Conservation (phyloP, 495 filamentous ascomycete genomes). For the Chlorociboria aeruginascens region DNA sequence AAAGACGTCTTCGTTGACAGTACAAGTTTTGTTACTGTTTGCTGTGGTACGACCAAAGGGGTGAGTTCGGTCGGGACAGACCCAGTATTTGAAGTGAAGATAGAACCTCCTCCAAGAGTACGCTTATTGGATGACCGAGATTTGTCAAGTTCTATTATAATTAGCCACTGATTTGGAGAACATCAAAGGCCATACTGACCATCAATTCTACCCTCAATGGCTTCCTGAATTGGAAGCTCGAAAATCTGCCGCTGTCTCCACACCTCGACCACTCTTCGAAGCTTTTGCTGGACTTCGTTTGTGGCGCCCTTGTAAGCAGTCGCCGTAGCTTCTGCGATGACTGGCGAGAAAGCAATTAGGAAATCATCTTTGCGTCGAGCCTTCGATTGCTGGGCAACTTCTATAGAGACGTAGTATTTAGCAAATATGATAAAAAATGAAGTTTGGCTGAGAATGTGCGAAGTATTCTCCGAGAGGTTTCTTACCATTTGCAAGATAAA, state of each 20-base stretch:
- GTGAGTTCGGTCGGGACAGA: conserved; percentile 63
- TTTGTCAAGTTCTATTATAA: conserved; percentile 61
- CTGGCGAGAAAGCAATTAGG: conserved; percentile 74
- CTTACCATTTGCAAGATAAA: conserved; percentile 92
- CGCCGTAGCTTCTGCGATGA: conserved; percentile 77
- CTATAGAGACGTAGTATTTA: conserved; percentile 33
- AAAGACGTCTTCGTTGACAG: conserved; percentile 47
- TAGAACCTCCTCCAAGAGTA: conserved; percentile 43
- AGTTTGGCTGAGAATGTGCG: neutral
- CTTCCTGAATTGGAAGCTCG: conserved; percentile 59
- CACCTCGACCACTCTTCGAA: conserved; percentile 82
- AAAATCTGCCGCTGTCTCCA: conserved; percentile 89
- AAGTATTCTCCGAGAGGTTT: neutral
- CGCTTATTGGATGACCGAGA: conserved; percentile 52
- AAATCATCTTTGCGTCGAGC: conserved; percentile 87
- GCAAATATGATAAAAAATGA: conserved; percentile 4
- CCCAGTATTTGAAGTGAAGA: conserved; percentile 49
- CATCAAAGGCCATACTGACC: conserved; percentile 34
- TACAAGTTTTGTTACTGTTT: conserved; percentile 57
- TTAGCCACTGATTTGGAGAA: neutral
- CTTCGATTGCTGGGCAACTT: conserved; percentile 92
- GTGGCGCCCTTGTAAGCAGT: conserved; percentile 78
- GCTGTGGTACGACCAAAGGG: conserved; percentile 58
- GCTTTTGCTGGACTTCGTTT: conserved; percentile 72
- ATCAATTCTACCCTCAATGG: conserved; percentile 65